These are phyloP conservation scores for Chalaropsis ovoidea DNA, from an alignment of 2,329 filamentous ascomycete species.

Conservation along the genomic window DNA sequence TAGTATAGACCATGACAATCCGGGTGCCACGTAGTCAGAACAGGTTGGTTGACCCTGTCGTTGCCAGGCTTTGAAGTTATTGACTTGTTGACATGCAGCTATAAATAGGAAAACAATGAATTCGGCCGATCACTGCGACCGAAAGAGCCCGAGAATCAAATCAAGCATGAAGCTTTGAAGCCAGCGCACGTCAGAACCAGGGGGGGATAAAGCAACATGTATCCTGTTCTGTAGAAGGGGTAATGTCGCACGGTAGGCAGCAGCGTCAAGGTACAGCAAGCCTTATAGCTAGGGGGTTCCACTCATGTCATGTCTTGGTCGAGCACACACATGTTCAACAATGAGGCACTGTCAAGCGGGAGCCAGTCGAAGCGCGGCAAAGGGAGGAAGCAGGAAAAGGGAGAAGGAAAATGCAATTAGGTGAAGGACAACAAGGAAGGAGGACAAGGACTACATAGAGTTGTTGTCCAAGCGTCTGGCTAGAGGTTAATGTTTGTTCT, in stretches of 20 bases:
- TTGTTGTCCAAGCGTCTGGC: neutral
- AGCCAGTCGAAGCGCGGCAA: too few species aligned
- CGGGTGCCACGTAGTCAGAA: too few species aligned
- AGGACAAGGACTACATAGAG: neutral
- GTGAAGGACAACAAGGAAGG: neutral
- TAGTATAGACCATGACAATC: too few species aligned
- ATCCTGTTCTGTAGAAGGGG: neutral
- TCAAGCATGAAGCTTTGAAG: neutral
- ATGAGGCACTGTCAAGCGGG: too few species aligned
- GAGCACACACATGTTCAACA: too few species aligned
- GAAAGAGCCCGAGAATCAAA: neutral
- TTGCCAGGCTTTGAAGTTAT: too few species aligned
- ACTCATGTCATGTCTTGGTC: too few species aligned
- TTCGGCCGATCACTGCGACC: neutral
- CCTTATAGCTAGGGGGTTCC: too few species aligned
- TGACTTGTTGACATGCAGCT: neutral
- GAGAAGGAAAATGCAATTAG: too few species aligned
- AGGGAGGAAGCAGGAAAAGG: too few species aligned
- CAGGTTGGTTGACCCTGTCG: too few species aligned
- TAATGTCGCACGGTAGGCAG: neutral
- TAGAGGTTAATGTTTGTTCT: neutral
- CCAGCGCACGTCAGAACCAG: neutral
- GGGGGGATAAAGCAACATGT: neutral
- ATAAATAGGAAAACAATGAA: neutral
- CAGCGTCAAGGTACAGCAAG: neutral